Evolutionary conservation across 345 rosid species (phyloP).

Genomic region (Salix exigua): DNA sequence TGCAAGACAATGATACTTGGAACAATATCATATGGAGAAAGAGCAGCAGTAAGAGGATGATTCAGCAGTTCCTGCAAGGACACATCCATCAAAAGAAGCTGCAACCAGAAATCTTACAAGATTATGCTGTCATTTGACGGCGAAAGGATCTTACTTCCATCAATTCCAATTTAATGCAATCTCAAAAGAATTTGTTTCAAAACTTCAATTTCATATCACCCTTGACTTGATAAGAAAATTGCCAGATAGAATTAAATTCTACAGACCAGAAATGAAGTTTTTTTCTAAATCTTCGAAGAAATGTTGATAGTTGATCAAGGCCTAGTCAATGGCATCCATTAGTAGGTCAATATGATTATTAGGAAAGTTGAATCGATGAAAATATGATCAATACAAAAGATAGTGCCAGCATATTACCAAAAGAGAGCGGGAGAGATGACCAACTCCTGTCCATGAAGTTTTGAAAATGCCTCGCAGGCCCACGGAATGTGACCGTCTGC

Average conservation of each 20-base stretch:
- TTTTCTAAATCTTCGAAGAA: neutral
- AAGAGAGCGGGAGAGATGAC: slow-evolving; percentile 20
- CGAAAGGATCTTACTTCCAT: too few species aligned
- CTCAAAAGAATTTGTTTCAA: neutral
- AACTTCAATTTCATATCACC: neutral
- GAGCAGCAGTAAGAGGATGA: neutral
- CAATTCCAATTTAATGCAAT: neutral
- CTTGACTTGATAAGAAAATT: neutral
- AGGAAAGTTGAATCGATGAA: neutral
- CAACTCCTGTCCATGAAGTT: slow-evolving; percentile 21
- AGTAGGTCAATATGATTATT: neutral
- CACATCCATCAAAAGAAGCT: too few species aligned
- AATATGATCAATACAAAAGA: neutral
- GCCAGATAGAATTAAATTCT: neutral
- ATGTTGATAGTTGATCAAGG: neutral
- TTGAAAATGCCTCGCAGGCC: slow-evolving; percentile 34
- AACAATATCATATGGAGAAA: neutral
- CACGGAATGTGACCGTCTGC: slow-evolving; percentile 31
- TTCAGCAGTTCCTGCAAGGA: neutral
- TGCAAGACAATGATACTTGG: neutral
- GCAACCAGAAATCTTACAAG: too few species aligned
- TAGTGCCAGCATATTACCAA: slow-evolving; percentile 12
- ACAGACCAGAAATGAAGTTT: neutral
- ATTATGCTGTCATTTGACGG: too few species aligned
- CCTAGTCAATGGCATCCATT: neutral